Evolutionary conservation across 805 yeast genomes (phyloP).

Genomic region (Candida piceae): DNA sequence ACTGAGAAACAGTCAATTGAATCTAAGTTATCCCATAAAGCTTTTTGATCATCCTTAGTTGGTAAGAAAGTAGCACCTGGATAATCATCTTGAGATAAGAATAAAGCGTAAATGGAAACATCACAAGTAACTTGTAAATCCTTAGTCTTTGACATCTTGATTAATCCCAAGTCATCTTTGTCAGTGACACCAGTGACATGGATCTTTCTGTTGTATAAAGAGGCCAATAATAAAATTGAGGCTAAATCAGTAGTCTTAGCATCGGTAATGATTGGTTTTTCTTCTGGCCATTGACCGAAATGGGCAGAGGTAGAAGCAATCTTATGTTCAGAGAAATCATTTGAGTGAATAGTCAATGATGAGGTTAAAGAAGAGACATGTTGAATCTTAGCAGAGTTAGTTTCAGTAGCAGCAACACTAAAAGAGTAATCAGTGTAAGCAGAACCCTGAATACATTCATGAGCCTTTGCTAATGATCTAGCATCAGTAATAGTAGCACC

Average conservation of each 20-base stretch:
- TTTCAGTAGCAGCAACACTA: slow-evolving; percentile 75
- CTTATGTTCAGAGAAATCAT: slow-evolving; percentile 60
- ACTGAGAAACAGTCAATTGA: slow-evolving; percentile 82
- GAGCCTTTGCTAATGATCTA: slow-evolving; percentile 60
- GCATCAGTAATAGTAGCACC: slow-evolving; percentile 65
- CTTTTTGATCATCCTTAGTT: slow-evolving; percentile 71
- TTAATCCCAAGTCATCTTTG: slow-evolving; percentile 76
- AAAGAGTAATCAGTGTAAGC: slow-evolving; percentile 80
- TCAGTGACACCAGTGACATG: slow-evolving; percentile 85
- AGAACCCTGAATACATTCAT: slow-evolving; percentile 45
- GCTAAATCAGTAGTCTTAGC: slow-evolving; percentile 91
- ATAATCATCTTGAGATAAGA: slow-evolving; percentile 67
- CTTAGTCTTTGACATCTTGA: slow-evolving; percentile 80
- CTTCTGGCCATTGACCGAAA: slow-evolving; percentile 76
- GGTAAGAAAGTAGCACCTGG: slow-evolving; percentile 74
- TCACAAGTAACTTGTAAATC: slow-evolving; percentile 84
- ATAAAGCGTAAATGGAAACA: slow-evolving; percentile 74
- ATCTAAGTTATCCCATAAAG: slow-evolving; percentile 71
- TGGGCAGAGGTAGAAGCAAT: slow-evolving; percentile 78
- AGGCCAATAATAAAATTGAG: slow-evolving; percentile 83
- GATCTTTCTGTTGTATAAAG: slow-evolving; percentile 76
- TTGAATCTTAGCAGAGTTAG: slow-evolving; percentile 57
- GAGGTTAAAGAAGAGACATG: slow-evolving; percentile 65
- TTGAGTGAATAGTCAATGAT: slow-evolving; percentile 76
- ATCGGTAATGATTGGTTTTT: slow-evolving; percentile 84